Evolutionary conservation across 805 yeast species (phyloP).

Genomic region (Torulaspora franciscae): DNA sequence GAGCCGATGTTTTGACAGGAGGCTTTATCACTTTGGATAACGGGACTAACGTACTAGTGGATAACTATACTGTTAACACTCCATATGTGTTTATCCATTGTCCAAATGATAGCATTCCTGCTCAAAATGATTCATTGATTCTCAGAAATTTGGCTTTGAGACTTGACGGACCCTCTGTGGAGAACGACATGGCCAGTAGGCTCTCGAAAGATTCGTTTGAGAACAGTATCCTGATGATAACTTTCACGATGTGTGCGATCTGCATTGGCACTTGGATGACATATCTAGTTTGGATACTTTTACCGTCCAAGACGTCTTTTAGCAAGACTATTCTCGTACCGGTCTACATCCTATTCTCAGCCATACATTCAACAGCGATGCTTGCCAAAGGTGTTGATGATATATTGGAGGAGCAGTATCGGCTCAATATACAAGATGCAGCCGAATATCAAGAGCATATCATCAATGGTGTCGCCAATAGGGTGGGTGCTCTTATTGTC

Average conservation of each 20-base stretch:
- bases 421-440: conserved; percentile 50
- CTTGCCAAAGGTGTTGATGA: conserved; percentile 42
- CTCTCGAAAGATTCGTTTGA: conserved; percentile 35
- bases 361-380: conserved; percentile 50
- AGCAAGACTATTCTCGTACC: conserved; percentile 55
- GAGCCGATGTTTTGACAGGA: conserved; percentile 16
- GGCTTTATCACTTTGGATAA: conserved; percentile 15
- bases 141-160: conserved; percentile 7
- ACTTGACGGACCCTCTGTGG: conserved; percentile 5
- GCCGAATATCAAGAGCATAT: conserved; percentile 31
- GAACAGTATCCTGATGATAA: conserved; percentile 40
- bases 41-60: not conserved
- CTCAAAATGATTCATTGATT: conserved; percentile 5
- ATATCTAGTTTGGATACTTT: conserved; percentile 49
- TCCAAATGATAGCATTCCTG: not conserved
- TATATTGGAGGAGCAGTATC: conserved; percentile 48
- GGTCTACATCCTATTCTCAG: conserved; percentile 52
- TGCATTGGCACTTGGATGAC: conserved; percentile 70
- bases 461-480: conserved; percentile 16
- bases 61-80: conserved; percentile 16
- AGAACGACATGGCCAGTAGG: conserved; percentile 6
- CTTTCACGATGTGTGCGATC: conserved; percentile 50
- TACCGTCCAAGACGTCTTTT: conserved; percentile 41
- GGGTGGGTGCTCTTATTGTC: conserved; percentile 15
- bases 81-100: conserved; percentile 22